Conservation (phyloP, 768 basidiomycete genomes). For the Boletus tomentosulus region DNA sequence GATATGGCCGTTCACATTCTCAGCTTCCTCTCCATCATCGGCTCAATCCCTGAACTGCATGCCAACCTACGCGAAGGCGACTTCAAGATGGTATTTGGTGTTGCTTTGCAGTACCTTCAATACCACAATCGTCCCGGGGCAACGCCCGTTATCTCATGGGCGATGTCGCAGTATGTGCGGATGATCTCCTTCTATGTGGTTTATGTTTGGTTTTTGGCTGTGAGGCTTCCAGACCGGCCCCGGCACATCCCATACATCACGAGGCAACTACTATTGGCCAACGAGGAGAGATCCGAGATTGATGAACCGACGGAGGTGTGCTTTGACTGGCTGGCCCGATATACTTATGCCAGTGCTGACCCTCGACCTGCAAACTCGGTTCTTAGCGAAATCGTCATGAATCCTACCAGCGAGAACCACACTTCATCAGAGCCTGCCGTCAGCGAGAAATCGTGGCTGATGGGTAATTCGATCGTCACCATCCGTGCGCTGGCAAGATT, state of each 20-base stretch:
- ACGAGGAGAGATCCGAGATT: slow-evolving; percentile 64
- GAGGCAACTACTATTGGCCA: slow-evolving; percentile 79
- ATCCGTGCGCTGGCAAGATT: slow-evolving; percentile 65
- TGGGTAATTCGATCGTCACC: slow-evolving; percentile 82
- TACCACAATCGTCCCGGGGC: slow-evolving; percentile 71
- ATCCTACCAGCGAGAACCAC: slow-evolving; percentile 35
- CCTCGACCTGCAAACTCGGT: slow-evolving; percentile 81
- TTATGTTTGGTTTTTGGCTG: slow-evolving; percentile 91
- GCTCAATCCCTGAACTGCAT: slow-evolving; percentile 73
- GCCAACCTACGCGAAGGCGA: slow-evolving; percentile 89
- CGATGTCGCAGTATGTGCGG: slow-evolving; percentile 87
- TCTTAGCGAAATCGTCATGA: slow-evolving; percentile 76
- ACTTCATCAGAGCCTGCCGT: slow-evolving; percentile 38
- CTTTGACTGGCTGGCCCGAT: slow-evolving; percentile 95
- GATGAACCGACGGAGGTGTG: slow-evolving; percentile 95
- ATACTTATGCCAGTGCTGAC: slow-evolving; percentile 91
- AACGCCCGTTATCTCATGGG: slow-evolving; percentile 68
- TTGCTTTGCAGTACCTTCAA: slow-evolving; percentile 90
- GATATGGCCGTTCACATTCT: slow-evolving; percentile 96
- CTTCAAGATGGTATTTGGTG: slow-evolving; percentile 91
- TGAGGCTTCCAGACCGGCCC: slow-evolving; percentile 78
- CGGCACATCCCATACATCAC: slow-evolving; percentile 83
- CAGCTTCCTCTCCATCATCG: slow-evolving; percentile 83
- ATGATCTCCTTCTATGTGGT: slow-evolving; percentile 86
- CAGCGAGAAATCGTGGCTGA: slow-evolving; percentile 76